Evolutionary conservation across 306 rosid genomes (phyloP).

Genomic region (Citrullus mucosospermus): DNA sequence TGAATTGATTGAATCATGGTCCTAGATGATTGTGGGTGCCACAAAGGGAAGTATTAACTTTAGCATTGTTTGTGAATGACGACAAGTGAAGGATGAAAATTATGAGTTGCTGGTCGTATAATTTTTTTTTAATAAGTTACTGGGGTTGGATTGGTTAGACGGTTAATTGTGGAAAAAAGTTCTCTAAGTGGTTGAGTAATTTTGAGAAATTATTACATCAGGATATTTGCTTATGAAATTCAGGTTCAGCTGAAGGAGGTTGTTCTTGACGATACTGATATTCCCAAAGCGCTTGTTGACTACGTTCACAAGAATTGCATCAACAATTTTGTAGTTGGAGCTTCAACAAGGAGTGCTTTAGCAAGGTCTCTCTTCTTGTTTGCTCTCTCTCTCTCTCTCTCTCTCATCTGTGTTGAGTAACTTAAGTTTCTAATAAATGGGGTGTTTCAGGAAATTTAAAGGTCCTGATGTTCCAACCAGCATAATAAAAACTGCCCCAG

Average conservation of each 20-base stretch:
- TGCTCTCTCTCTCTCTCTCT: not conserved
- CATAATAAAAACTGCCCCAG: constrained; percentile 56
- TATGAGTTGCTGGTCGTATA: not conserved
- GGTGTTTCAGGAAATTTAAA: constrained; percentile 45
- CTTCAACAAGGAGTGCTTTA: constrained; percentile 46
- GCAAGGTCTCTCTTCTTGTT: constrained; percentile 34
- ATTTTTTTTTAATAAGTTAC: not conserved
- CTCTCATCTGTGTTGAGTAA: not conserved
- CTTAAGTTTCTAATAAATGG: not conserved
- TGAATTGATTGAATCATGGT: not conserved
- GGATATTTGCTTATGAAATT: constrained; percentile 1
- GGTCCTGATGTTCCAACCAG: constrained; percentile 38
- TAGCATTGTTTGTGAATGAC: not conserved
- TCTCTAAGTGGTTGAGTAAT: not conserved
- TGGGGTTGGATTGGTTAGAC: not conserved
- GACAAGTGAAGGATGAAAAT: not conserved
- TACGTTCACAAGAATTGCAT: constrained; percentile 32
- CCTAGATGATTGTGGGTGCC: not conserved
- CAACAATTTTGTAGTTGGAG: constrained; percentile 56
- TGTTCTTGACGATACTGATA: constrained; percentile 46
- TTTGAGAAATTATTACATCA: not conserved
- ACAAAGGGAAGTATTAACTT: not conserved
- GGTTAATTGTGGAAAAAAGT: not conserved
- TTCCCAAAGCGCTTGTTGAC: constrained; percentile 45
- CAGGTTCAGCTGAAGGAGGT: constrained; percentile 61